A percentile compares a stretch with the other conserved stretches of the same genome.
Conservation (phyloP, 805 yeast species). For the Candida tibetensis region DNA sequence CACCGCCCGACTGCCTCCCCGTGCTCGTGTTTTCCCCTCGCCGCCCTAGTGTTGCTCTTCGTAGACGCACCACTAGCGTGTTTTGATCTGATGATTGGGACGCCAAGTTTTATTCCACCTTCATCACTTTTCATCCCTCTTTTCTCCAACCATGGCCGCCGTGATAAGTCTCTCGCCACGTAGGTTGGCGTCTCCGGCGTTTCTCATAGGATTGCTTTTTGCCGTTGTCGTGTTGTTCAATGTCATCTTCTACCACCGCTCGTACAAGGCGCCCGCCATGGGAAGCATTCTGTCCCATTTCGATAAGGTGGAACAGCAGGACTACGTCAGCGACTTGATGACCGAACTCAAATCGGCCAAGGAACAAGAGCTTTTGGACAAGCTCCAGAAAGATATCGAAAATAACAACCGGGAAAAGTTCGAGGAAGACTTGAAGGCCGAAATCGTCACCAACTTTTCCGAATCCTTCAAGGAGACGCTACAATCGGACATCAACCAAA, state of each 20-base stretch:
- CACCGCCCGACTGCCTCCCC: too few relatives aligned
- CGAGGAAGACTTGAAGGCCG: conserved; percentile 6
- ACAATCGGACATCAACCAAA: conserved; percentile 5
- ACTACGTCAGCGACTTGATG: conserved; percentile 6
- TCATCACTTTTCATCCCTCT: too few relatives aligned
- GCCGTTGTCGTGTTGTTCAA: conserved; percentile 9
- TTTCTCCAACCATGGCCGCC: too few relatives aligned
- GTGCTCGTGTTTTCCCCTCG: too few relatives aligned
- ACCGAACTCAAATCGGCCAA: conserved; percentile 9
- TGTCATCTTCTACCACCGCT: conserved; percentile 6
- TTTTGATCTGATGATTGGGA: too few relatives aligned
- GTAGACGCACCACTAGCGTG: too few relatives aligned
- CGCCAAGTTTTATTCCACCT: too few relatives aligned
- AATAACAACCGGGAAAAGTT: conserved; percentile 8
- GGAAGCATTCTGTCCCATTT: not conserved
- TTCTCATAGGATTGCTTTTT: conserved; percentile 7
- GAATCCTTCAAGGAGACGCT: conserved; percentile 9
- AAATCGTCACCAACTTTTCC: conserved; percentile 10
- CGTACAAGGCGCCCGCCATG: conserved; percentile 1
- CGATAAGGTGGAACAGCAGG: conserved; percentile 8
- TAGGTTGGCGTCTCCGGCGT: conserved; percentile 12
- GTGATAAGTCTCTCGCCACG: conserved; percentile 8
- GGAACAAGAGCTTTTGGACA: conserved; percentile 9
- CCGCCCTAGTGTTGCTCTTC: too few relatives aligned
- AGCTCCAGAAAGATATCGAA: conserved; percentile 8